Conservation (phyloP, 2,329 filamentous ascomycete species). For the Penicillium sp. region DNA sequence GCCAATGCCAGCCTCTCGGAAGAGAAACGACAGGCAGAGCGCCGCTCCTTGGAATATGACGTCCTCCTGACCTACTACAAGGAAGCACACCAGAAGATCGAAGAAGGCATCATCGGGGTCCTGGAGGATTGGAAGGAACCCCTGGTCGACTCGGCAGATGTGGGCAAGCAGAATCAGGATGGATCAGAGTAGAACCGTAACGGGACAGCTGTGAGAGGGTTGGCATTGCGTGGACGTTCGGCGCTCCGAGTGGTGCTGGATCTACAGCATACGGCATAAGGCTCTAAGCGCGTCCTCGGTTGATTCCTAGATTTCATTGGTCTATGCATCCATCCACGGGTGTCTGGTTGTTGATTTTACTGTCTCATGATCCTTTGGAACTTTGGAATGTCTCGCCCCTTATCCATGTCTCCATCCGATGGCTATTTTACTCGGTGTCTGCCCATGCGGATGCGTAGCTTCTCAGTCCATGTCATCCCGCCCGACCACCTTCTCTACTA, state of each 20-base stretch:
- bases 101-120: not conserved
- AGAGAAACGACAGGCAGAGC: not conserved
- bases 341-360: not conserved
- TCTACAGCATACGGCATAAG: not conserved
- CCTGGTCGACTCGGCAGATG: not conserved
- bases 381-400: not conserved
- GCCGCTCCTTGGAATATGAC: not conserved
- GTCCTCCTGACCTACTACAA: not conserved
- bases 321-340: not conserved
- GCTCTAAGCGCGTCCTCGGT: not conserved
- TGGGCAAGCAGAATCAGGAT: not conserved
- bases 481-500: too few relatives aligned
- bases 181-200: not conserved
- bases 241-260: not conserved
- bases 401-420: not conserved
- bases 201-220: not conserved
- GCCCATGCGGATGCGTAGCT: not conserved
- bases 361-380: not conserved
- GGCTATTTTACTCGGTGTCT: not conserved
- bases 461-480: not conserved
- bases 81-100: not conserved
- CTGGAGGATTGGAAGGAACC: not conserved
- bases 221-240: not conserved
- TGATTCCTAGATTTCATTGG: not conserved
- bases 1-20: not conserved